Conservation (phyloP, 371 early-diverging fungal species). For the Nematocida sp. region DNA sequence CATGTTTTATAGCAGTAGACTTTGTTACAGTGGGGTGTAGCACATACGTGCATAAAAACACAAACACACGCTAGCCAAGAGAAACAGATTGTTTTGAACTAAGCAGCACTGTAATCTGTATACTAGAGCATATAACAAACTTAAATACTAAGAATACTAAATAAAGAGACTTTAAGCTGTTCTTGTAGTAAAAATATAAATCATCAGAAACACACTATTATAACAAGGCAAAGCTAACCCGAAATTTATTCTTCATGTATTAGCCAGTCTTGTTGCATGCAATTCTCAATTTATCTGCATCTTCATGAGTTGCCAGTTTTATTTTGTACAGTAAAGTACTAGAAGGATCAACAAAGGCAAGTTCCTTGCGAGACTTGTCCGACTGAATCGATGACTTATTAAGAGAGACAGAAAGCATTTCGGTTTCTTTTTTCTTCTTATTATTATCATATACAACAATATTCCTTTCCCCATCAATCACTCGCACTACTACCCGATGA, state of each 20-base stretch:
- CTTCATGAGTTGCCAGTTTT: constrained; percentile 21
- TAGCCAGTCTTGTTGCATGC: constrained; percentile 3
- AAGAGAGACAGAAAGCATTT: constrained; percentile 11
- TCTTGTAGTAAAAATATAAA: too few relatives aligned
- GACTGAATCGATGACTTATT: constrained; percentile 13
- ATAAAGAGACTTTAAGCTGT: too few relatives aligned
- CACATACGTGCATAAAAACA: too few relatives aligned
- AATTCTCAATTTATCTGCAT: constrained; percentile 4
- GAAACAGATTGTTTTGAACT: too few relatives aligned
- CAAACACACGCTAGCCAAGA: too few relatives aligned
- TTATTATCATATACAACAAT: constrained; percentile 26
- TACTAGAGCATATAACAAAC: too few relatives aligned
- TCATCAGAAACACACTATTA: too few relatives aligned
- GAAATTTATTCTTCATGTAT: too few relatives aligned
- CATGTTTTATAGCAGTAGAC: neutral
- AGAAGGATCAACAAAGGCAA: constrained; percentile 21
- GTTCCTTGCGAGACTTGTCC: constrained; percentile 14
- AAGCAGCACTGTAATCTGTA: too few relatives aligned
- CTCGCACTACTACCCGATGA: constrained; percentile 11
- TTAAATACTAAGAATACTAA: too few relatives aligned
- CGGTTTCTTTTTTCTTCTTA: constrained; percentile 7
- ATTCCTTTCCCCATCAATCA: constrained; percentile 12
- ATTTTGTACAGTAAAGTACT: constrained; percentile 36
- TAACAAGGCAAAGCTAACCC: too few relatives aligned
- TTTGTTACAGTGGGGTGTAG: too few relatives aligned